Conservation (phyloP, 176 grass and related monocot species). For the Elaeis guineensis region DNA sequence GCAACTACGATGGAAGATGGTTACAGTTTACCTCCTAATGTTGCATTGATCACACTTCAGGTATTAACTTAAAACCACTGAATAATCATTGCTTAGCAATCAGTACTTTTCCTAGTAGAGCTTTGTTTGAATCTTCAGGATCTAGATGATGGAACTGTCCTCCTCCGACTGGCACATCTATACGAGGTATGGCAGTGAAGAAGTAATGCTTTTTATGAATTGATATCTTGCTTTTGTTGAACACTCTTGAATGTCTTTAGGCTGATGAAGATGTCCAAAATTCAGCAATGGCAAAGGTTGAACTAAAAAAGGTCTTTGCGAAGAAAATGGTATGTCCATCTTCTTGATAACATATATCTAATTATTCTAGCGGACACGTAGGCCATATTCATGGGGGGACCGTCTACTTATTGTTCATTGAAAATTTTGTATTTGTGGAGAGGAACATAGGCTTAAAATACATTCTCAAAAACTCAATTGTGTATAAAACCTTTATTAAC, state of each 20-base stretch:
- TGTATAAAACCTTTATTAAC: too few relatives aligned
- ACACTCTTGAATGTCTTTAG: slow-evolving; percentile 11
- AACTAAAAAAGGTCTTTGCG: slow-evolving; percentile 61
- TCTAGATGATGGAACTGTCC: slow-evolving; percentile 65
- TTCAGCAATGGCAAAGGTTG: slow-evolving; percentile 56
- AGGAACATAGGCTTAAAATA: too few relatives aligned
- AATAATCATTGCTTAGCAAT: neutral
- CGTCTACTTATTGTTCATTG: too few relatives aligned
- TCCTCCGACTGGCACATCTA: slow-evolving; percentile 75
- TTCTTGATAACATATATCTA: neutral
- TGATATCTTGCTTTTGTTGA: too few relatives aligned
- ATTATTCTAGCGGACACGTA: too few relatives aligned
- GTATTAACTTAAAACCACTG: slow-evolving; percentile 15
- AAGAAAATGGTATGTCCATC: slow-evolving; percentile 44
- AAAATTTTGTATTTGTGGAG: too few relatives aligned
- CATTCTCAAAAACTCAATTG: too few relatives aligned
- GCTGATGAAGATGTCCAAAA: slow-evolving; percentile 48
- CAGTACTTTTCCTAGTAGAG: neutral
- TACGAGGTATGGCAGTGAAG: slow-evolving; percentile 45
- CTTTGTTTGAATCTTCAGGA: slow-evolving; percentile 29
- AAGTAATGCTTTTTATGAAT: neutral
- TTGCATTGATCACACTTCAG: slow-evolving; percentile 81
- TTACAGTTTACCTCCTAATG: slow-evolving; percentile 81
- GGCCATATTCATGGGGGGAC: too few relatives aligned
- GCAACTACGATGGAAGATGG: slow-evolving; percentile 43